Evolutionary conservation across 441 rosid species (phyloP).

Genomic region (Geranium incanum): DNA sequence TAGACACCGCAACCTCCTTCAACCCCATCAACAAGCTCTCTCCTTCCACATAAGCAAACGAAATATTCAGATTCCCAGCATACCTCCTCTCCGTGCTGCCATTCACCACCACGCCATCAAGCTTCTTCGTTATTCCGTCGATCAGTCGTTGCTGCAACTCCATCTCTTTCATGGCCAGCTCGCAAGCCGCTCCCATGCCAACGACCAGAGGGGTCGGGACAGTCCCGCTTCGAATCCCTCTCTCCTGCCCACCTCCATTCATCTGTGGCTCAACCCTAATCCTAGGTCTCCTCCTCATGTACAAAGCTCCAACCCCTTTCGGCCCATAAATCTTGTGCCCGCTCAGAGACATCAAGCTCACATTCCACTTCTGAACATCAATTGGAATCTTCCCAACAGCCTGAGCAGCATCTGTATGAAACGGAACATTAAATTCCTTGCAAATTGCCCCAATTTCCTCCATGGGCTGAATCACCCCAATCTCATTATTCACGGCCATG

Average conservation of each 20-base stretch:
- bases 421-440: conserved; percentile 67
- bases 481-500: conserved; percentile 95
- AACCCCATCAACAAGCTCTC: conserved; percentile 97
- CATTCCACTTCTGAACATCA: conserved; percentile 83
- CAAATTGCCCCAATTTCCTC: conserved; percentile 86
- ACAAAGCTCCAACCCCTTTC: conserved; percentile 87
- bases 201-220: conserved; percentile 76
- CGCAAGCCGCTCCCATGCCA: conserved; percentile 90
- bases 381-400: conserved; percentile 88
- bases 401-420: conserved; percentile 92
- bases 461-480: conserved; percentile 90
- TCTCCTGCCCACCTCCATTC: conserved; percentile 98
- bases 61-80: conserved; percentile 72
- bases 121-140: conserved; percentile 56
- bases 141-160: conserved; percentile 67
- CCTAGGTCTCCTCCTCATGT: conserved; percentile 71
- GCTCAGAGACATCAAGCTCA: conserved; percentile 85
- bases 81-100: conserved; percentile 75
- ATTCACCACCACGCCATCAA: conserved; percentile 83
- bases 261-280: conserved; percentile 80
- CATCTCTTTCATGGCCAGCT: conserved; percentile 79
- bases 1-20: conserved; percentile 94
- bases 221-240: conserved; percentile 91
- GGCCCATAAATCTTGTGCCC: conserved; percentile 91
- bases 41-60: conserved; percentile 92